Conservation (phyloP, 108 stramenopile species). For the Cyclostephanos tholiformis region DNA sequence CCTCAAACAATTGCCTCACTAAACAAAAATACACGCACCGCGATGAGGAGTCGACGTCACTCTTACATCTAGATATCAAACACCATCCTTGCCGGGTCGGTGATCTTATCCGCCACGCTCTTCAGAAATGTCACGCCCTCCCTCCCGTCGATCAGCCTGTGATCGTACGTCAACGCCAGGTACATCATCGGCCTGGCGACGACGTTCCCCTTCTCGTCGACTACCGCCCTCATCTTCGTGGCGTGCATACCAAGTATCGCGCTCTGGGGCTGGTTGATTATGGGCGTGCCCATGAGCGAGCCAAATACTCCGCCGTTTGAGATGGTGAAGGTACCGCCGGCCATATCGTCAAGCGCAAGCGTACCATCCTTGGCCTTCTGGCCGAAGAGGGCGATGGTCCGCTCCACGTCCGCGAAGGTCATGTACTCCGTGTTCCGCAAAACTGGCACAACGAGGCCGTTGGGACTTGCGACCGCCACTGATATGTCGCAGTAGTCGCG, state of each 20-base stretch:
- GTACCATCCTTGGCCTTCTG: slow-evolving; percentile 92
- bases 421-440: slow-evolving; percentile 96
- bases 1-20: no score
- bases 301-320: slow-evolving; percentile 99
- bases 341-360: slow-evolving; percentile 98
- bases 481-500: slow-evolving; percentile 97
- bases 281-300: slow-evolving; percentile 98
- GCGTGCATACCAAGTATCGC: slow-evolving; percentile 99
- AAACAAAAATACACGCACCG: no score
- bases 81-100: slow-evolving; percentile 92
- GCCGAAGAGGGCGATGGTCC: slow-evolving; percentile 93
- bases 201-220: slow-evolving; percentile 94
- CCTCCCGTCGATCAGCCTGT: slow-evolving; percentile 99
- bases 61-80: slow-evolving; percentile 76
- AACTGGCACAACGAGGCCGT: slow-evolving; percentile 97
- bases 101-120: slow-evolving; percentile 96
- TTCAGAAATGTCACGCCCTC: slow-evolving; percentile 99
- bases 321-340: slow-evolving; percentile 99
- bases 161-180: slow-evolving; percentile 99
- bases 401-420: slow-evolving; percentile 97
- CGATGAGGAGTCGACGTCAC: background rate
- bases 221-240: slow-evolving; percentile 98
- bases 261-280: slow-evolving; percentile 99
- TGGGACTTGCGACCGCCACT: slow-evolving; percentile 97
- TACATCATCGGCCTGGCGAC: slow-evolving; percentile 99